A percentile compares a stretch with the other conserved stretches of the same genome.
These are phyloP conservation scores for Curvularia lunata DNA, from an alignment of 2,329 filamentous ascomycete species.

Conservation along the genomic window DNA sequence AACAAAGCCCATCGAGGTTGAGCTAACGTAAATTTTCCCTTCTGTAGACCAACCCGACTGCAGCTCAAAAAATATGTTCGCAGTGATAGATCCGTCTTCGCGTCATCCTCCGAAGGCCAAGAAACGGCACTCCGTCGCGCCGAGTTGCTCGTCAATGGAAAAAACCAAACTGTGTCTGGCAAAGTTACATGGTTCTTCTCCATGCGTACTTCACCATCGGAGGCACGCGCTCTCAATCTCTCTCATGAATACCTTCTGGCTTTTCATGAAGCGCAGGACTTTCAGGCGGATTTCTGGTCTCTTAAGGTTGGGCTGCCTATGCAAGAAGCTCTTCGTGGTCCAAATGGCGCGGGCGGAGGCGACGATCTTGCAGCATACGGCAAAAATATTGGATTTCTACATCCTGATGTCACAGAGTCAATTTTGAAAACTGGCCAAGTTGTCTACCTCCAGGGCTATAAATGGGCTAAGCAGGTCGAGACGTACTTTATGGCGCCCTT, in stretches of 20 bases:
- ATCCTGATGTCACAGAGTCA: not conserved
- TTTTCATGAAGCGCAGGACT: not conserved
- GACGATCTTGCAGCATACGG: not conserved
- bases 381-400: not conserved
- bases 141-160: not conserved
- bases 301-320: not conserved
- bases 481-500: not conserved
- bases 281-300: conserved; percentile 1
- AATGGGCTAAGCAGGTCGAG: not conserved
- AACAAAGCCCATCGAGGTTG: not conserved
- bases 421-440: not conserved
- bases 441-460: not conserved
- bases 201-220: not conserved
- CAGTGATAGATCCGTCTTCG: not conserved
- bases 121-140: not conserved
- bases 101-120: not conserved
- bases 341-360: not conserved
- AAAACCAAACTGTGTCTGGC: not conserved
- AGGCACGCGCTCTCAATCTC: not conserved
- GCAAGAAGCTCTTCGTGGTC: not conserved
- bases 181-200: not conserved
- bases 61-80: not conserved
- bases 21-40: not conserved
- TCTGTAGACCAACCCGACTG: not conserved
- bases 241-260: not conserved